Conservation (phyloP, 352 stramenopile genomes). For the Phytophthora foliorum region DNA sequence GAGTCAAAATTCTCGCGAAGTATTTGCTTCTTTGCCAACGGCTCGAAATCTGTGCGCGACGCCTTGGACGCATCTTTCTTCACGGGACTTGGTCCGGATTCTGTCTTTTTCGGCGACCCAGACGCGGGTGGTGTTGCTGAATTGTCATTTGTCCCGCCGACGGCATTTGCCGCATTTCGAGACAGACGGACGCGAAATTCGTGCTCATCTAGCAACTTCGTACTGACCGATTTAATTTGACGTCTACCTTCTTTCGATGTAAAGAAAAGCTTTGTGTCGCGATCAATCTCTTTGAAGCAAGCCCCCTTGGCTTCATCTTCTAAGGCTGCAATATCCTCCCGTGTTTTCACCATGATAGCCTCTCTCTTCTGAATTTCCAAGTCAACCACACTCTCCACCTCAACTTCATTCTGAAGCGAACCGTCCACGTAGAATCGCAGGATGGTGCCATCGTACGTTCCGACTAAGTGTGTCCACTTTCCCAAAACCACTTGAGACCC, state of each 20-base stretch:
- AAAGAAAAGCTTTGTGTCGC: conserved; percentile 72
- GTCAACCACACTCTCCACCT: conserved; percentile 79
- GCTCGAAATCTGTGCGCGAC: conserved; percentile 77
- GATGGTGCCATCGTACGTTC: conserved; percentile 91
- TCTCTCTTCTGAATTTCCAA: conserved; percentile 71
- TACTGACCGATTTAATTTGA: conserved; percentile 64
- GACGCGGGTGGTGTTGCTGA: neutral
- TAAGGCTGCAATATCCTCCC: conserved; percentile 77
- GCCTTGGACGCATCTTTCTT: conserved; percentile 79
- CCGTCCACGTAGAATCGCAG: conserved; percentile 87
- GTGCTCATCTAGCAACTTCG: conserved; percentile 85
- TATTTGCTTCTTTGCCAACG: conserved; percentile 84
- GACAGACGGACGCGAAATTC: conserved; percentile 85
- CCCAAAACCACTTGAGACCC: conserved; percentile 61
- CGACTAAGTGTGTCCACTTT: conserved; percentile 90
- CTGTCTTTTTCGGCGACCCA: conserved; percentile 12
- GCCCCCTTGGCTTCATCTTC: conserved; percentile 79
- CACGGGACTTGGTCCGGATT: neutral
- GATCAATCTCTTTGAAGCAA: conserved; percentile 83
- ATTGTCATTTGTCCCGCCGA: neutral
- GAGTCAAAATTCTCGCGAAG: conserved; percentile 78
- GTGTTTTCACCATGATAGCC: conserved; percentile 72
- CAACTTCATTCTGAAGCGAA: conserved; percentile 73
- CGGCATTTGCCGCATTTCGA: conserved; percentile 36
- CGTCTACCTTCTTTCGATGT: conserved; percentile 75